These are phyloP conservation scores for Barnettozyma hawaiiensis DNA, from an alignment of 1,139 yeast genomes.

Conservation along the genomic window DNA sequence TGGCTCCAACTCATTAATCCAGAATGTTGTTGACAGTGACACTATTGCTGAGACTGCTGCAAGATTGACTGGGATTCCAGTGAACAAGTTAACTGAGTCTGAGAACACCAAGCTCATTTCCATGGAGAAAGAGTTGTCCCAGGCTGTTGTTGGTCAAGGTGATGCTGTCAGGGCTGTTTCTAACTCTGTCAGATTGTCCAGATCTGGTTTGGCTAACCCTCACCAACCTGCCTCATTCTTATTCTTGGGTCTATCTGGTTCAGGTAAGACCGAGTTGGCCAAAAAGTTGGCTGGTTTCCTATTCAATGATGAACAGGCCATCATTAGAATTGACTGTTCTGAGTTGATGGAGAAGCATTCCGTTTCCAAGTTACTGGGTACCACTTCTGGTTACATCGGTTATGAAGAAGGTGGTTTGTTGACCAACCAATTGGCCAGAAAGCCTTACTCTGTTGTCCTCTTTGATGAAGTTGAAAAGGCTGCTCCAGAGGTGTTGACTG, in stretches of 20 bases:
- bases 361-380: constrained; percentile 89
- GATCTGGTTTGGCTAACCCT: constrained; percentile 96
- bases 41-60: constrained; percentile 98
- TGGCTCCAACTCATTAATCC: constrained; percentile 60
- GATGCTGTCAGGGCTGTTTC: constrained; percentile 97
- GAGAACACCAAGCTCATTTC: constrained; percentile 89
- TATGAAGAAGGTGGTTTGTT: constrained; percentile 96
- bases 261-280: constrained; percentile 97
- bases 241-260: constrained; percentile 93
- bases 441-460: constrained; percentile 89
- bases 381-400: constrained; percentile 98
- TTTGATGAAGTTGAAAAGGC: constrained; percentile 98
- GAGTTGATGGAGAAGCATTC: constrained; percentile 95
- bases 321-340: constrained; percentile 96
- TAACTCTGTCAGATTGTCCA: constrained; percentile 84
- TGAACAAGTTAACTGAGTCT: constrained; percentile 89
- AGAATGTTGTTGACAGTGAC: constrained; percentile 87
- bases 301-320: constrained; percentile 92
- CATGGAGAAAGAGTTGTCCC: constrained; percentile 83
- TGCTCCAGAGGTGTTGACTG: constrained; percentile 96
- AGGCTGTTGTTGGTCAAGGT: constrained; percentile 89
- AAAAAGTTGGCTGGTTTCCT: constrained; percentile 93
- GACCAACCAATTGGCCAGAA: constrained; percentile 84
- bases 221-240: constrained; percentile 94
- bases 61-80: constrained; percentile 96